Conservation (phyloP, 306 rosid genomes). For the Acacia crassicarpa region DNA sequence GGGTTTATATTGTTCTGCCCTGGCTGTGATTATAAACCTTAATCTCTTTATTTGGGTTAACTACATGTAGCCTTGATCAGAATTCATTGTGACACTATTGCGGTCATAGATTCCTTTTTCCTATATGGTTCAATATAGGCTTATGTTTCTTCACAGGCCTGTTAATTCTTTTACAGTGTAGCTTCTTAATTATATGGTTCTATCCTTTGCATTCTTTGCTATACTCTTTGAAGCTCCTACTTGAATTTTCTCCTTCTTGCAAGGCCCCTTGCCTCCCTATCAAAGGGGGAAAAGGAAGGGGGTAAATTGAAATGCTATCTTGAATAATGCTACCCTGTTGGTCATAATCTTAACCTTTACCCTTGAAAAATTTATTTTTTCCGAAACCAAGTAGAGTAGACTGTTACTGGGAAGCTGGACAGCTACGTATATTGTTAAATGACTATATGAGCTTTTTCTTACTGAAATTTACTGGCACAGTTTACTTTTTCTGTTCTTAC, state of each 20-base stretch:
- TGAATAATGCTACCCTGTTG: not conserved
- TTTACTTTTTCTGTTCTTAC: constrained; percentile 11
- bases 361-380: not conserved
- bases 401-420: not conserved
- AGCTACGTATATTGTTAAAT: not conserved
- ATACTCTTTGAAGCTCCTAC: not conserved
- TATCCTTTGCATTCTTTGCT: not conserved
- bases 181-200: not conserved
- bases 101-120: not conserved
- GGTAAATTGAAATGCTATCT: not conserved
- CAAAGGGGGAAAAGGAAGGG: not conserved
- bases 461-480: constrained; percentile 11
- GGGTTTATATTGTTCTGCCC: not conserved
- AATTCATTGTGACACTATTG: not conserved
- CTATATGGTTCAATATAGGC: not conserved
- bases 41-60: not conserved
- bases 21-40: not conserved
- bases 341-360: not conserved
- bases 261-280: constrained; percentile 4
- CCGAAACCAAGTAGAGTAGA: not conserved
- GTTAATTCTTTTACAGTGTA: not conserved
- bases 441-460: not conserved
- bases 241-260: constrained; percentile 3
- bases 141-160: not conserved
- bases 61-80: not conserved